These are phyloP conservation scores for Amanita inopinata DNA, from an alignment of 768 basidiomycete species.

Conservation along the genomic window DNA sequence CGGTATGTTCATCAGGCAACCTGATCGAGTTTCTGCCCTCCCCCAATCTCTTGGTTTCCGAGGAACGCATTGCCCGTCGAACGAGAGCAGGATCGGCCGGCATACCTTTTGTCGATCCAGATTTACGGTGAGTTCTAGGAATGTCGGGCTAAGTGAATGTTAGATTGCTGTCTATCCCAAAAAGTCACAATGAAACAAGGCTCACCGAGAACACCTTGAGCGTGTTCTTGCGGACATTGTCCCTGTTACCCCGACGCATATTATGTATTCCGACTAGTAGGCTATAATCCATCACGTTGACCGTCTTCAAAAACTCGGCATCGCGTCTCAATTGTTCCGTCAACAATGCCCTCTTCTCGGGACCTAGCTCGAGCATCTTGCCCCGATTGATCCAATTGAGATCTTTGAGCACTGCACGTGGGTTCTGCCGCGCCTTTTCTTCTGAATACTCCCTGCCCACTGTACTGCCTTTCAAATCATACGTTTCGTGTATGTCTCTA, in stretches of 20 bases:
- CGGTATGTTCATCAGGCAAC: conserved; percentile 55
- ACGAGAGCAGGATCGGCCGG: conserved; percentile 35
- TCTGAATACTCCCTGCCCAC: conserved; percentile 84
- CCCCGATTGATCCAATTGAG: conserved; percentile 88
- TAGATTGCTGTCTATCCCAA: conserved; percentile 6
- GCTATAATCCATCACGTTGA: conserved; percentile 95
- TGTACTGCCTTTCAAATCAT: conserved; percentile 92
- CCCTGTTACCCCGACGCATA: conserved; percentile 82
- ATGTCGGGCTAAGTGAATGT: conserved; percentile 50
- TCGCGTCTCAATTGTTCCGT: conserved; percentile 89
- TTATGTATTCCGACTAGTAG: conserved; percentile 91
- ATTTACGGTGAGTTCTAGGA: conserved; percentile 44
- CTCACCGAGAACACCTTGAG: conserved; percentile 87
- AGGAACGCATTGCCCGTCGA: conserved; percentile 75
- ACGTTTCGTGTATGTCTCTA: conserved; percentile 95
- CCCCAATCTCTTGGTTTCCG: conserved; percentile 67
- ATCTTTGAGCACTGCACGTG: conserved; percentile 88
- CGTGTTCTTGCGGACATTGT: conserved; percentile 85
- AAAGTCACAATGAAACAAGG: conserved; percentile 12
- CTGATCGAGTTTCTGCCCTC: conserved; percentile 32
- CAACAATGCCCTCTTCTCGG: conserved; percentile 86
- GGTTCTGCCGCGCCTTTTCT: conserved; percentile 70
- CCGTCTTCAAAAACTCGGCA: conserved; percentile 68
- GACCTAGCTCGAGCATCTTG: conserved; percentile 80
- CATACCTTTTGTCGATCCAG: conserved; percentile 61